Evolutionary conservation across 257 asterid species (phyloP).

Genomic region (Vinca minor): DNA sequence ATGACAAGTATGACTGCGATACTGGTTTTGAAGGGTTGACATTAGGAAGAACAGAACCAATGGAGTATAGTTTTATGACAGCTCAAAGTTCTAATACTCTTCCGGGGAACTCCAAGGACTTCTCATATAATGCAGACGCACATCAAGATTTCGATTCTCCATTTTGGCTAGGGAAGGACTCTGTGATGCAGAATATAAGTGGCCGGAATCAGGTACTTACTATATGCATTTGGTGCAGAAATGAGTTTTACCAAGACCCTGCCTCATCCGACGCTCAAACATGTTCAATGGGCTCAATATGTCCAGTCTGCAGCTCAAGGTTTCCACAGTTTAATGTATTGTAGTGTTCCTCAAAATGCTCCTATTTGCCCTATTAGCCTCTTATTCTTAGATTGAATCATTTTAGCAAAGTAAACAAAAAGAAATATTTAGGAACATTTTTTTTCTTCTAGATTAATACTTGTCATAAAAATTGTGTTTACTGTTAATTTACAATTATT

Average conservation of each 20-base stretch:
- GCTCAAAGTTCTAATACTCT: conserved; percentile 44
- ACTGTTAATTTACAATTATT: not conserved
- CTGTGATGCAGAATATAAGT: conserved; percentile 35
- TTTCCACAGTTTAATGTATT: conserved; percentile 31
- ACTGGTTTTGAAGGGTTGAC: conserved; percentile 31
- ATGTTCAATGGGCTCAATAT: conserved; percentile 57
- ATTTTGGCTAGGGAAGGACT: conserved; percentile 64
- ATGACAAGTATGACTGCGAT: conserved; percentile 24
- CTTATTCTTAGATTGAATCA: not conserved
- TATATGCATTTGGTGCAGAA: conserved; percentile 68
- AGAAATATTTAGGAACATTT: not conserved
- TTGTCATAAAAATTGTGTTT: not conserved
- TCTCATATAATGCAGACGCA: conserved; percentile 25
- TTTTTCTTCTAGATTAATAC: not conserved
- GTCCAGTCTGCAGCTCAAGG: conserved; percentile 50
- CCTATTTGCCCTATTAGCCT: too few species aligned
- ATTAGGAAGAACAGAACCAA: conserved; percentile 43
- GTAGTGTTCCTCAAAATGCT: conserved; percentile 9
- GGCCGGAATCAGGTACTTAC: conserved; percentile 29
- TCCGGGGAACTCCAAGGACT: conserved; percentile 47
- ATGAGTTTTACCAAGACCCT: conserved; percentile 42
- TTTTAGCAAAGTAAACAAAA: not conserved
- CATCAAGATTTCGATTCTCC: conserved; percentile 45
- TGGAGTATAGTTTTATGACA: conserved; percentile 69
- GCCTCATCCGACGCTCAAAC: conserved; percentile 37